Base-by-base conservation (phyloP, 768 basidiomycete species). In the Paxillus ammoniavirescens region DNA sequence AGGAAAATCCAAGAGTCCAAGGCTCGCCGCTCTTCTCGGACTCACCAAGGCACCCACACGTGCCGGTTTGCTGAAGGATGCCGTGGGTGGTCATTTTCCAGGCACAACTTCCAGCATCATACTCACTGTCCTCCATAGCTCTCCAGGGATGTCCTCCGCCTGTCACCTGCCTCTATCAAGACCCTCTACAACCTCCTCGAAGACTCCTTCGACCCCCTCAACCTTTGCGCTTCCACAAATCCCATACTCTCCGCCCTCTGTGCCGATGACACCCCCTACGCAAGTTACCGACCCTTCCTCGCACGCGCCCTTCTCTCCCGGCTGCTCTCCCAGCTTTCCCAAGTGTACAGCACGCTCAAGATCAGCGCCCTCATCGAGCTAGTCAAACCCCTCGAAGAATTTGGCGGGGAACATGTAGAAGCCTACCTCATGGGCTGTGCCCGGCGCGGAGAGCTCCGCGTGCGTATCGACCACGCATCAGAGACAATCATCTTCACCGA, bases 381-480 rank as follows among this genome's bases (percentile, higher is more conserved):
- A 51, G 88, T 91, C 45, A 79, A 82, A 1, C 94, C 96, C 40
- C 75, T 92, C 17, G 82, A 81, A 12, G 79, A 75, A 6, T 65
- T 81, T 35, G 77, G 76, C 4, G 81, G 83, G n/a, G 84, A 87
- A 55, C 85, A 88, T 66, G 77, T 87, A 58, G 93, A 98, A 72
- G 88, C 89, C 4, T 98, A 96, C 71, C 75, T 98, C 58, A 96
- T 97, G 90, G 86, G 88, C 35, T 92, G 93, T 54, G 91, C 92
- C 42, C 83, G 87, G 44, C 83, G 88, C 8, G 91, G 92, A 37
- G 93, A 97, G 69, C 81, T 98, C 46, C 80, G 75, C 61, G 87
- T 97, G 57, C 84, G 86, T 14, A 83, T 98, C 42, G 93, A 98
- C 71, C 96, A 99, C 68, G 86, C 88, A 30, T 82, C 80, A 3